Conservation (phyloP, 2,329 filamentous ascomycete species). For the Xylariaceae sp. region DNA sequence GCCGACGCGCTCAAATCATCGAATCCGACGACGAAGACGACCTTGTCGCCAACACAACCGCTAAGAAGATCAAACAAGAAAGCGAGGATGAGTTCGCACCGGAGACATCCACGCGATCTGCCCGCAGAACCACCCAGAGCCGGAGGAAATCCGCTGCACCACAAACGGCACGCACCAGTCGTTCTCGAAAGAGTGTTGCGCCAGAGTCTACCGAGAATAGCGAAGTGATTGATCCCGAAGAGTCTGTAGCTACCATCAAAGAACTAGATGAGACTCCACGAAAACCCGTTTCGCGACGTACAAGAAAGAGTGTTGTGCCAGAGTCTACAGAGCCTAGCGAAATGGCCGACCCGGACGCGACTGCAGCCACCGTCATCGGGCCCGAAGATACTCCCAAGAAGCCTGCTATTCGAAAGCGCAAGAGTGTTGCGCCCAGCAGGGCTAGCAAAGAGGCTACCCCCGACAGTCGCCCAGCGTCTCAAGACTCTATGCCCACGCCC, state of each 20-base stretch:
- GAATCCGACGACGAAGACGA: conserved; percentile 78
- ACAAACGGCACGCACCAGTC: conserved; percentile 19
- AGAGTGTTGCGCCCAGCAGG: conserved; percentile 46
- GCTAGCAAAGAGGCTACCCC: conserved; percentile 36
- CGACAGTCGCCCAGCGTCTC: conserved; percentile 29
- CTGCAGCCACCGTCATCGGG: conserved; percentile 26
- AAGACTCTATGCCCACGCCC: conserved; percentile 40
- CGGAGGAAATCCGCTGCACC: conserved; percentile 35
- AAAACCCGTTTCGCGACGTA: too few relatives aligned
- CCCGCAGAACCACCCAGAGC: conserved; percentile 45
- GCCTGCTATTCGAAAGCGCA: conserved; percentile 62
- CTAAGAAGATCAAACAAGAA: conserved; percentile 49
- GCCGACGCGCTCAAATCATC: conserved; percentile 68
- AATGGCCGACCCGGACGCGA: conserved; percentile 52
- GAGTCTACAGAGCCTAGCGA: conserved; percentile 54
- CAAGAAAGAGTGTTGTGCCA: conserved; percentile 34
- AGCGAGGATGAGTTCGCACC: conserved; percentile 74
- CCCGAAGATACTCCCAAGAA: conserved; percentile 34
- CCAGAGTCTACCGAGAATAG: conserved; percentile 51
- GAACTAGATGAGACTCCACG: conserved; percentile 16
- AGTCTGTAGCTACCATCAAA: conserved; percentile 31
- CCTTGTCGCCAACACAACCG: conserved; percentile 47
- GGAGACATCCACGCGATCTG: conserved; percentile 33
- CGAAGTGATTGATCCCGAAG: conserved; percentile 54
- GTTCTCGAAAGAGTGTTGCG: conserved; percentile 36